Percentiles rank a stretch among this genome's conserved stretches.
phyloP scores from a whole-genome alignment of 176 grass and related monocot species.

The Elaeis guineensis region DNA sequence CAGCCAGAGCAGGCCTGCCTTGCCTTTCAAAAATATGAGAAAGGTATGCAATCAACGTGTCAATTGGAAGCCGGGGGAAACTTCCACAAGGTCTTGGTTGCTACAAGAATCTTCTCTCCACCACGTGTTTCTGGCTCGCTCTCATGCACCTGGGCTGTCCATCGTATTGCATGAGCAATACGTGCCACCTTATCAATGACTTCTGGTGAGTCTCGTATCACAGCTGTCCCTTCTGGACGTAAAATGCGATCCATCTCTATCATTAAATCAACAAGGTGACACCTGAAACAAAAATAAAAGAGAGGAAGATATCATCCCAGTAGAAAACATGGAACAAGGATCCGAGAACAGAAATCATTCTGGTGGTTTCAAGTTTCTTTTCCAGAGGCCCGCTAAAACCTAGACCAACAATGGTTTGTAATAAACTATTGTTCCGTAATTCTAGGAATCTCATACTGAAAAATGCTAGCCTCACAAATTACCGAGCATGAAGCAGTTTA shows the following conservation, averaged over 20 bases:
- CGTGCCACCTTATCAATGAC: constrained; percentile 48
- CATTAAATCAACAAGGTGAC: constrained; percentile 79
- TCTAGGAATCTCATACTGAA: no score
- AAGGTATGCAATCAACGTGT: not conserved
- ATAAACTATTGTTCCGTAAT: no score
- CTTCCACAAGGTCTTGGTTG: constrained; percentile 79
- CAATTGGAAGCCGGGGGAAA: constrained; percentile 37
- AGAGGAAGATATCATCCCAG: no score
- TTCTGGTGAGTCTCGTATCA: constrained; percentile 54
- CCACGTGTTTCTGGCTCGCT: constrained; percentile 50
- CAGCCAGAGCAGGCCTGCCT: no score
- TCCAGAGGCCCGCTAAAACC: constrained; percentile 6
- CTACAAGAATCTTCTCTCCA: constrained; percentile 71
- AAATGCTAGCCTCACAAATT: no score
- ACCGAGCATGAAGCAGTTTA: no score
- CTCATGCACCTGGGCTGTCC: constrained; percentile 50
- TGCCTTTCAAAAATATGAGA: no score
- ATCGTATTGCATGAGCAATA: constrained; percentile 55
- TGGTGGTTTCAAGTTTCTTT: not conserved
- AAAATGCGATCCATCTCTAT: constrained; percentile 97
- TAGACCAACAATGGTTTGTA: not conserved
- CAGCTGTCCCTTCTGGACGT: constrained; percentile 73
- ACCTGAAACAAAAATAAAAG: constrained; percentile 33
- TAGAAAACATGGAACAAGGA: no score
- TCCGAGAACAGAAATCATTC: not conserved